phyloP scores from a whole-genome alignment of 2,329 filamentous ascomycete genomes.

The Ophiocordyceps sinensis region DNA sequence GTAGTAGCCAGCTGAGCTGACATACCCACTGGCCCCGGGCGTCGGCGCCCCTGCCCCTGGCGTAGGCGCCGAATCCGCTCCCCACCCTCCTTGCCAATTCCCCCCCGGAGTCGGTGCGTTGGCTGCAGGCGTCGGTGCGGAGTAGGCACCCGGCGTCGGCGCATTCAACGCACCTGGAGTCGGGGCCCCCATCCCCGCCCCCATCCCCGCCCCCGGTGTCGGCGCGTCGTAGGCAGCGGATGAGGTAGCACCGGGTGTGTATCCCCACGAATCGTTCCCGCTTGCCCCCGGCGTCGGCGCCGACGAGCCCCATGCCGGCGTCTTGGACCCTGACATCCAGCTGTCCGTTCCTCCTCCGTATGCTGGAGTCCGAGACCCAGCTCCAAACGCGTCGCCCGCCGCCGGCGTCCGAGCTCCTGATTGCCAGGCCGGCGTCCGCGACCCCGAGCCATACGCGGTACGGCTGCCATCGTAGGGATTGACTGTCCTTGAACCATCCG shows the following conservation, averaged over 20 bases:
- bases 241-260: conserved; percentile 34
- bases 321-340: conserved; percentile 59
- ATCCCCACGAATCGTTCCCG: conserved; percentile 45
- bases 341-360: conserved; percentile 40
- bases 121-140: conserved; percentile 48
- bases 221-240: conserved; percentile 52
- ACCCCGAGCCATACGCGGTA: conserved; percentile 63
- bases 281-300: conserved; percentile 44
- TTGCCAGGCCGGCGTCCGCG: conserved; percentile 64
- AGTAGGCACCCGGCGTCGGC: conserved; percentile 55
- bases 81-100: conserved; percentile 45
- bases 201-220: conserved; percentile 44
- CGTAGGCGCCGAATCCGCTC: conserved; percentile 49
- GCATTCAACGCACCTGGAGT: conserved; percentile 50
- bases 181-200: conserved; percentile 42
- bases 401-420: conserved; percentile 62
- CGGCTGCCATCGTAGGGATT: conserved; percentile 61
- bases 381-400: conserved; percentile 42
- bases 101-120: conserved; percentile 57
- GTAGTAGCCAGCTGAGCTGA: conserved; percentile 21
- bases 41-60: conserved; percentile 54
- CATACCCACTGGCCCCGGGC: conserved; percentile 46
- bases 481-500: conserved; percentile 50
- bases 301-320: conserved; percentile 54
- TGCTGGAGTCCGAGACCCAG: conserved; percentile 54